These are phyloP conservation scores for Starmera pachycereana DNA, from an alignment of 805 yeast genomes.

Conservation along the genomic window DNA sequence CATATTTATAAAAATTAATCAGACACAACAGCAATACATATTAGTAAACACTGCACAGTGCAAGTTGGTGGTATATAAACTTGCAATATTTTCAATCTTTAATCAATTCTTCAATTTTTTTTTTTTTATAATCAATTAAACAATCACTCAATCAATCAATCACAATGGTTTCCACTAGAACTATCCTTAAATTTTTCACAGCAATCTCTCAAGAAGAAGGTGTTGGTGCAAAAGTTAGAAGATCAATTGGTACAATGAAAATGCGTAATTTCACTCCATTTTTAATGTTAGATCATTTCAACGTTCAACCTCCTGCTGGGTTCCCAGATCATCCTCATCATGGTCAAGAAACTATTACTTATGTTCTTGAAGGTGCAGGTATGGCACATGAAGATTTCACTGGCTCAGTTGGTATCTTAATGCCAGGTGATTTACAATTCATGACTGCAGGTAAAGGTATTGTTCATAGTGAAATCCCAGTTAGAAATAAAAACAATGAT, in stretches of 20 bases:
- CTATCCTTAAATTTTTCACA: conserved; percentile 37
- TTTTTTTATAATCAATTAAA: no score
- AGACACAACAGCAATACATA: background rate
- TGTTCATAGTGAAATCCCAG: conserved; percentile 83
- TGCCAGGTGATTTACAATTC: conserved; percentile 81
- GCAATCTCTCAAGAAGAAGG: conserved; percentile 77
- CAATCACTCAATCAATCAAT: background rate
- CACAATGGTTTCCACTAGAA: conserved; percentile 25
- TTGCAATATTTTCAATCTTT: background rate
- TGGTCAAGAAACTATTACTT: conserved; percentile 75
- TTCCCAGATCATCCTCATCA: conserved; percentile 81
- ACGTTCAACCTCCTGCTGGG: conserved; percentile 52
- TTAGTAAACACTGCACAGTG: background rate
- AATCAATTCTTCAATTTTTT: background rate
- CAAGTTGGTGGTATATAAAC: background rate
- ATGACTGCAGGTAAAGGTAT: conserved; percentile 92
- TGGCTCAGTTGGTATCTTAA: conserved; percentile 67
- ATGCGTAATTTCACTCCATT: conserved; percentile 77
- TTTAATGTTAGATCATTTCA: conserved; percentile 72
- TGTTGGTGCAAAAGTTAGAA: conserved; percentile 76
- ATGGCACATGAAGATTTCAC: conserved; percentile 83
- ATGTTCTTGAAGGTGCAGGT: conserved; percentile 45
- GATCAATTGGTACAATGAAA: conserved; percentile 62
- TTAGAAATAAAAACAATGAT: conserved; percentile 34
- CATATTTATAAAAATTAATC: background rate